Evolutionary conservation across 1,284 basidiomycete genomes (phyloP).

Genomic region (Cystobasidiaceae sp.): DNA sequence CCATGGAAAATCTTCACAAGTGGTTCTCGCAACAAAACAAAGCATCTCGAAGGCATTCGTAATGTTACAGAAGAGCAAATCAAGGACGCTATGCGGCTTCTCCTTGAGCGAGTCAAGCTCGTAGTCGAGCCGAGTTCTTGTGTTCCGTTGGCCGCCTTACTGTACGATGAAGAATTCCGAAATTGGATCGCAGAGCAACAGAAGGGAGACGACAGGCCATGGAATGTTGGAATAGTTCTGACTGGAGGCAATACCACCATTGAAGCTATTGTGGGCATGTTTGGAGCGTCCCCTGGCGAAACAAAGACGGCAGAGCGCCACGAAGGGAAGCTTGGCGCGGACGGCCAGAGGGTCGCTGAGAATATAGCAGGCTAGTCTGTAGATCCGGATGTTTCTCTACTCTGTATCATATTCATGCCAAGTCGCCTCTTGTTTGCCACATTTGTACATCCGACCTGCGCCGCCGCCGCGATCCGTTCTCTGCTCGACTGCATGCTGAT

Average conservation of each 20-base stretch:
- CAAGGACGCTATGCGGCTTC: conserved; percentile 26
- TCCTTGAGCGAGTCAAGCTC: conserved; percentile 31
- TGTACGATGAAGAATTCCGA: conserved; percentile 21
- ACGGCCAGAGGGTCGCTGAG: conserved; percentile 13
- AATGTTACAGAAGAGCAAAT: conserved; percentile 33
- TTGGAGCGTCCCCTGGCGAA: neutral
- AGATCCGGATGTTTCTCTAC: too few relatives aligned
- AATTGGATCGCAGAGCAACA: conserved; percentile 20
- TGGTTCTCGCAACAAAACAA: conserved; percentile 7
- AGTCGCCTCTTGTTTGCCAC: too few relatives aligned
- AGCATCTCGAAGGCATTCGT: conserved; percentile 25
- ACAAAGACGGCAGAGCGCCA: too few relatives aligned
- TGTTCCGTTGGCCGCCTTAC: conserved; percentile 28
- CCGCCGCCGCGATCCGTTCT: too few relatives aligned
- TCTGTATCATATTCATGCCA: too few relatives aligned
- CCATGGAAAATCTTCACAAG: conserved; percentile 27
- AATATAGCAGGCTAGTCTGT: conserved; percentile 26
- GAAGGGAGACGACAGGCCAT: neutral
- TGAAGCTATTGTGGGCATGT: conserved; percentile 27
- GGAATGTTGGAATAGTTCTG: conserved; percentile 21
- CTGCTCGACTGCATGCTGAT: too few relatives aligned
- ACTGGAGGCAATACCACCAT: conserved; percentile 27
- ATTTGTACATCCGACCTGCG: too few relatives aligned
- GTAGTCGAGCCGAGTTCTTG: conserved; percentile 33
- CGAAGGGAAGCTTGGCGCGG: conserved; percentile 16